These are phyloP conservation scores for Picea sitchensis DNA, from an alignment of 75 land plant genomes.

Conservation along the genomic window DNA sequence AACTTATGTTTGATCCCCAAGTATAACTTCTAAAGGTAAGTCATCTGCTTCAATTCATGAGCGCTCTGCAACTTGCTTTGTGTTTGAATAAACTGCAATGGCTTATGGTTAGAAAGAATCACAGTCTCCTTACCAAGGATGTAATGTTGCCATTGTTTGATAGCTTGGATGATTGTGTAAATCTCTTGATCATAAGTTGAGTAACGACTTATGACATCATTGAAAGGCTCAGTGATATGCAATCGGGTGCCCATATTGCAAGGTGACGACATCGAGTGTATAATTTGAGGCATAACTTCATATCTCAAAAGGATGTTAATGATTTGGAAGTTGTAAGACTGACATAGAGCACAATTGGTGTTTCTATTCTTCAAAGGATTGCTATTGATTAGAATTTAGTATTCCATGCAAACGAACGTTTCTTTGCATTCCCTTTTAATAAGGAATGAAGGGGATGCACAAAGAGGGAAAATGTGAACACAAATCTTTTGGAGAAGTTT, in stretches of 20 bases:
- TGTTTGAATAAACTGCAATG: too few relatives aligned
- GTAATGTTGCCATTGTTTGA: neutral
- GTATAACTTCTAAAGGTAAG: neutral
- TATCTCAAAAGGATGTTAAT: too few relatives aligned
- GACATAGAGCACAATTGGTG: too few relatives aligned
- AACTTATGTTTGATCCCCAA: neutral
- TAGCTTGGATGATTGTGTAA: neutral
- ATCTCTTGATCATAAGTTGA: neutral
- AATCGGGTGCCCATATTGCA: neutral
- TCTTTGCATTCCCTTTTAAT: neutral
- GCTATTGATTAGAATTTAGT: too few relatives aligned
- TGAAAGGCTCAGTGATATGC: neutral
- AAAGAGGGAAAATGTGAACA: too few relatives aligned
- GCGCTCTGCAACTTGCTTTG: neutral
- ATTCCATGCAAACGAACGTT: too few relatives aligned
- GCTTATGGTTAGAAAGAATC: neutral
- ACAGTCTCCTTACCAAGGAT: neutral
- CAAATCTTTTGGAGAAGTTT: neutral
- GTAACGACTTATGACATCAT: neutral
- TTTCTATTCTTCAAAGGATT: neutral
- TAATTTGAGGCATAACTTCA: neutral
- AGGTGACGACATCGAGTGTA: neutral
- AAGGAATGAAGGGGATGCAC: neutral
- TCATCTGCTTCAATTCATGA: neutral
- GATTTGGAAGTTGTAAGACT: too few relatives aligned